A percentile compares a stretch with the other conserved stretches of the same genome.
Conservation (phyloP, 2,329 filamentous ascomycete genomes). For the Nemania bipapillata region DNA sequence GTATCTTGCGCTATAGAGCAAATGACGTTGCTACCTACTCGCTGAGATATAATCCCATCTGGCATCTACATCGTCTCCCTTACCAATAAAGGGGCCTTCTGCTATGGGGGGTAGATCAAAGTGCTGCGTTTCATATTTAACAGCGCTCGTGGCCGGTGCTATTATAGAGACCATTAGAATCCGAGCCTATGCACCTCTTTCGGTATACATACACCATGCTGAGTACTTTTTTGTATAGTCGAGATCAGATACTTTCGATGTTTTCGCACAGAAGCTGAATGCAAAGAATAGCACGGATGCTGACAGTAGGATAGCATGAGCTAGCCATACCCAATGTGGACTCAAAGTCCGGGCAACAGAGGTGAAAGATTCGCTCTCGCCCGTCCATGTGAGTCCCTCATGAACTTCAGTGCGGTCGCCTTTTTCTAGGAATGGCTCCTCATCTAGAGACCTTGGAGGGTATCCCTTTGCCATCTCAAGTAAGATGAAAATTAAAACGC, state of each 20-base stretch:
- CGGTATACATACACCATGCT: constrained; percentile 56
- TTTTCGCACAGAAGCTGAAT: constrained; percentile 55
- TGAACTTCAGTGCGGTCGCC: constrained; percentile 40
- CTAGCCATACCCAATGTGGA: constrained; percentile 56
- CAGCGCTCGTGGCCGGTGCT: constrained; percentile 61
- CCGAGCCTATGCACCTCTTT: background rate
- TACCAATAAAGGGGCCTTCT: constrained; percentile 65
- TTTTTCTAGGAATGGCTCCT: constrained; percentile 53
- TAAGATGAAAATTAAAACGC: constrained; percentile 39
- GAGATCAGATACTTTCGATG: constrained; percentile 51
- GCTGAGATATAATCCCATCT: constrained; percentile 61
- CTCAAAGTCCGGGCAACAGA: constrained; percentile 40
- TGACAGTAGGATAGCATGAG: constrained; percentile 55
- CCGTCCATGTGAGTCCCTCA: constrained; percentile 45
- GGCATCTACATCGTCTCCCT: constrained; percentile 65
- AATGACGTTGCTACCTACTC: constrained; percentile 40
- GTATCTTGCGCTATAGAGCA: background rate
- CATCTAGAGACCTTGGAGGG: constrained; percentile 52
- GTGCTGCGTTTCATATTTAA: constrained; percentile 62
- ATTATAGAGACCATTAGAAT: constrained; percentile 43
- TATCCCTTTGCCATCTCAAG: constrained; percentile 52
- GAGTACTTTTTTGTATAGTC: constrained; percentile 56
- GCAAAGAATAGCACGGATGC: constrained; percentile 56
- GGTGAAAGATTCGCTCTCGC: constrained; percentile 31
- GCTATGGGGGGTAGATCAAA: constrained; percentile 62